phyloP scores from a whole-genome alignment of 768 basidiomycete genomes.

The Psilocybe subaeruginosa region DNA sequence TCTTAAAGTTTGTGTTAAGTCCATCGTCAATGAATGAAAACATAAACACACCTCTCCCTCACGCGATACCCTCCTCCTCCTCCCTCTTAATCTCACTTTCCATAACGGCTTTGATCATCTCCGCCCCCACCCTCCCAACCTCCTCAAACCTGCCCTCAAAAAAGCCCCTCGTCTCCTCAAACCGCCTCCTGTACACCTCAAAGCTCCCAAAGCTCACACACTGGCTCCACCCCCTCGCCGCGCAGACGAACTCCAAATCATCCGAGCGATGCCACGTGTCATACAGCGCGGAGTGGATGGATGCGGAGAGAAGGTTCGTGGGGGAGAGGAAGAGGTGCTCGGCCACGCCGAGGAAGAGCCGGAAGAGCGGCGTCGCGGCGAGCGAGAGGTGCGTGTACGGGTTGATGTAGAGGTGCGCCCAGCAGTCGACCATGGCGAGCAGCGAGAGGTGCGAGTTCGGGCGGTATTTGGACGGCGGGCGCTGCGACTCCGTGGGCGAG shows the following conservation, averaged over 20 bases:
- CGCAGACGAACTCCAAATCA: conserved; percentile 90
- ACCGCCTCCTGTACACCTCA: too few species aligned
- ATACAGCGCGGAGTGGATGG: conserved; percentile 67
- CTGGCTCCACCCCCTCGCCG: conserved; percentile 95
- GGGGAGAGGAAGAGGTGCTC: conserved; percentile 89
- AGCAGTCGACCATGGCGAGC: conserved; percentile 98
- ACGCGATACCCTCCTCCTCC: too few species aligned
- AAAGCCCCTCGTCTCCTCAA: too few species aligned
- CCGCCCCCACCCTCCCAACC: too few species aligned
- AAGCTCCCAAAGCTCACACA: conserved; percentile 64
- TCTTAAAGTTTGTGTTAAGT: too few species aligned
- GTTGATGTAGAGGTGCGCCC: conserved; percentile 85
- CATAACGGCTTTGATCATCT: too few species aligned
- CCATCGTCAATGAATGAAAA: too few species aligned
- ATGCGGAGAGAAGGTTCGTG: not conserved
- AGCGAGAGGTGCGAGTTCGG: conserved; percentile 92
- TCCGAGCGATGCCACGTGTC: conserved; percentile 84
- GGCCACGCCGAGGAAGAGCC: conserved; percentile 95
- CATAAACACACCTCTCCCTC: too few species aligned
- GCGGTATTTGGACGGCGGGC: conserved; percentile 48
- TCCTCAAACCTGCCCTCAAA: too few species aligned
- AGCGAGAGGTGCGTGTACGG: conserved; percentile 91
- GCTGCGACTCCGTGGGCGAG: conserved; percentile 15
- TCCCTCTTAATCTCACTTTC: too few species aligned
- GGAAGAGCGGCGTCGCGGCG: conserved; percentile 95